Evolutionary conservation across 495 filamentous ascomycete species (phyloP).

Genomic region (Neurospora tetrasperma): DNA sequence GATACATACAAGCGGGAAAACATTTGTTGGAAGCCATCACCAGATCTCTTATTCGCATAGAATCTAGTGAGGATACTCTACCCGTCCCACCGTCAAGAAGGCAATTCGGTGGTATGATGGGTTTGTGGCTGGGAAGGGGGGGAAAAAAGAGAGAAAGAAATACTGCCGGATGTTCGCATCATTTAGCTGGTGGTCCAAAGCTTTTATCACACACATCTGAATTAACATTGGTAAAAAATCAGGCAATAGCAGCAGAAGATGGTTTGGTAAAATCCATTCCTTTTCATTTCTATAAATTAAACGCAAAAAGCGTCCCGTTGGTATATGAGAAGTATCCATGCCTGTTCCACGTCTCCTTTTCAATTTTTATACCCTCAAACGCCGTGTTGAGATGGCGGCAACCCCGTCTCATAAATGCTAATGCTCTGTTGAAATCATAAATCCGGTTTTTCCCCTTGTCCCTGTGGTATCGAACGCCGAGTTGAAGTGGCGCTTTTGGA

Average conservation of each 20-base stretch:
- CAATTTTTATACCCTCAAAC: conserved; percentile 16
- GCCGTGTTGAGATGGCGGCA: conserved; percentile 27
- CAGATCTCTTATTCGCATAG: too few species aligned
- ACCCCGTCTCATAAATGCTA: conserved; percentile 18
- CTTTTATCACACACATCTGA: not conserved
- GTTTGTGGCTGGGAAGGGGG: too few species aligned
- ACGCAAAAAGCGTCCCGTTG: not conserved
- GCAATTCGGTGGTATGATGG: too few species aligned
- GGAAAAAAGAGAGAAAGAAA: too few species aligned
- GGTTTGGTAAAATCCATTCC: not conserved
- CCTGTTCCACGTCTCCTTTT: conserved; percentile 8
- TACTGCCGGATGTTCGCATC: too few species aligned
- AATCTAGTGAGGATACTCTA: too few species aligned
- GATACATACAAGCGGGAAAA: too few species aligned
- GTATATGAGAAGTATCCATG: not conserved
- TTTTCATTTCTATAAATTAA: not conserved
- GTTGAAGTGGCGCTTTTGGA: conserved; percentile 24
- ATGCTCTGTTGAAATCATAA: conserved; percentile 23
- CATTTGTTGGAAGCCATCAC: too few species aligned
- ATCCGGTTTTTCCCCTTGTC: conserved; percentile 20
- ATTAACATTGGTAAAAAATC: not conserved
- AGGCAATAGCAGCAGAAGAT: not conserved
- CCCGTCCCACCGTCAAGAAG: too few species aligned
- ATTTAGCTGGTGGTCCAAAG: too few species aligned
- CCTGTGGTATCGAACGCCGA: conserved; percentile 18